phyloP scores from a whole-genome alignment of 192 early-diverging fungal genomes.

The Linderina pennispora region DNA sequence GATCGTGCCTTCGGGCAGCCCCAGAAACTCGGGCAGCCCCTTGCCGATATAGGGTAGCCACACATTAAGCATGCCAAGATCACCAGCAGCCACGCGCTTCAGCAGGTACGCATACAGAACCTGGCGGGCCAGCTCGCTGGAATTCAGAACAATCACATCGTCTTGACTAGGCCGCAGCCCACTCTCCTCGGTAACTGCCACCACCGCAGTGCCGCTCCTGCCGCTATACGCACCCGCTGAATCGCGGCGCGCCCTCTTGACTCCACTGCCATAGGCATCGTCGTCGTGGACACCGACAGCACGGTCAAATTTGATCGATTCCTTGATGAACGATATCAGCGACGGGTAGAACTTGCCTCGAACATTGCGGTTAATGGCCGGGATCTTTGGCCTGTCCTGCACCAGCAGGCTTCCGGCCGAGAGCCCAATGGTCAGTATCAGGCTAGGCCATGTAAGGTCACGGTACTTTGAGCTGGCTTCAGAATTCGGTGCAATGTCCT shows the following conservation, averaged over 20 bases:
- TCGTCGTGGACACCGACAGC: background rate
- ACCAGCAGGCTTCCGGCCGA: conserved; percentile 12
- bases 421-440: conserved; percentile 31
- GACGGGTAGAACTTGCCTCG: conserved; percentile 16
- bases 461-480: conserved; percentile 16
- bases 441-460: conserved; percentile 16
- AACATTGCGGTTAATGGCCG: conserved; percentile 5
- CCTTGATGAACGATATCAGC: conserved; percentile 11
- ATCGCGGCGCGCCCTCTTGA: conserved; percentile 5
- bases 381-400: conserved; percentile 12
- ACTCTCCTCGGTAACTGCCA: conserved; percentile 2
- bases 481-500: conserved; percentile 21
- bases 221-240: background rate
- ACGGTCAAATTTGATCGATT: conserved; percentile 10
- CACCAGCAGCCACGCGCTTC: conserved; percentile 11
- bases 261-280: background rate
- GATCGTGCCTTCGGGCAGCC: background rate
- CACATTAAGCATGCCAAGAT: conserved; percentile 25
- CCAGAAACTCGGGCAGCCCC: conserved; percentile 9
- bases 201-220: background rate
- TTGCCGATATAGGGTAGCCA: conserved; percentile 24
- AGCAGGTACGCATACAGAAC: conserved; percentile 33
- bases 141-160: conserved; percentile 6
- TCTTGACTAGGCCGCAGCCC: conserved; percentile 5
- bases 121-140: conserved; percentile 27